Evolutionary conservation across 805 yeast genomes (phyloP), one percentile per base, ranked within the genome.

Genomic region (Schwanniomyces occidentalis): DNA sequence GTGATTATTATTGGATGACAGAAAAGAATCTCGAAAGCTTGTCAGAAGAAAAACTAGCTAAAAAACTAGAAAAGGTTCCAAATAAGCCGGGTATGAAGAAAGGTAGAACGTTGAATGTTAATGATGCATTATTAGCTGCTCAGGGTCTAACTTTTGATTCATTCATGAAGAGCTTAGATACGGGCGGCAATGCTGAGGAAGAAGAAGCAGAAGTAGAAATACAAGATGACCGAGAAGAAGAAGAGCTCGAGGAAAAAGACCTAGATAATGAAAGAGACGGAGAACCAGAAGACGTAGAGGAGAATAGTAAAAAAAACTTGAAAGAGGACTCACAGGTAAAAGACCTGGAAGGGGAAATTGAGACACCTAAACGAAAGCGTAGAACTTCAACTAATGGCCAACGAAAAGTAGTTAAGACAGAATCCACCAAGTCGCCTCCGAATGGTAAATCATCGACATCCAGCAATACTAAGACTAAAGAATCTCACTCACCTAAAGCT

Each of bases 1-100:
- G 73, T 15, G 70, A 69, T 35, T 68, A 54, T 45, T 61, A 59
- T 46, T 69, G 73, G 72, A 60, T 68, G 63, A 61, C 58, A 29
- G 71, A 63, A 27, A 61, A 64, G 45, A 52, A 56, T 18, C 45
- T 68, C 29, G 67, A 62, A 38, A 42, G 46, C 8, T 48, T 67
- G 31, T 44, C 67, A 2, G 41, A 38, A 5, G 63, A 60, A 5
- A 56, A 55, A 41, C 41, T 67, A 25, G 51, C 50, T n/a, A 41
- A 56, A 20, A 51, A 51, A 27, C 42, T 63, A 30, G 49, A 48
- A 36, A 57, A 58, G 40, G 41, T 57, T 12, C 61, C 65, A 15
- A 52, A 51, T 17, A 45, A 46, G 25, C 35, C 40, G 10, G 46
- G 47, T 19, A 34, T 42, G 5, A 49, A 50, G 31, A 48, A 44